Percentiles rank a stretch among this genome's conserved stretches.
These are phyloP conservation scores for Udeniomyces megalosporus DNA, from an alignment of 768 basidiomycete species.

Conservation along the genomic window DNA sequence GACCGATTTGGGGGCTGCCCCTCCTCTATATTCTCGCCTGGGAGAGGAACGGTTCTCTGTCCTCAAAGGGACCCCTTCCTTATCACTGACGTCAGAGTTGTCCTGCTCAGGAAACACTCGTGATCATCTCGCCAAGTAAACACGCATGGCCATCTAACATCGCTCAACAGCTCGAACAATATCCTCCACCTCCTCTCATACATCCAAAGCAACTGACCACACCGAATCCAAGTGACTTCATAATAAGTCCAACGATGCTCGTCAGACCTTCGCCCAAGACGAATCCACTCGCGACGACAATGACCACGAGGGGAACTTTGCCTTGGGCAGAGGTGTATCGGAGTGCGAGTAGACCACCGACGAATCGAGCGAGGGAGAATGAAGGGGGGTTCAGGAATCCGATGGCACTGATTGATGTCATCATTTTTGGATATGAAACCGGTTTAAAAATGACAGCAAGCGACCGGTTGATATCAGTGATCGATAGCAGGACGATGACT, in stretches of 20 bases:
- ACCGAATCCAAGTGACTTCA: slow-evolving; percentile 59
- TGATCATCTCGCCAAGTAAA: too few species aligned
- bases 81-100: too few species aligned
- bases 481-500: too few species aligned
- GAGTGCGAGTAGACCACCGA: slow-evolving; percentile 72
- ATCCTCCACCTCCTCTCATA: slow-evolving; percentile 26
- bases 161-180: slow-evolving; percentile 9
- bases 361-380: slow-evolving; percentile 76
- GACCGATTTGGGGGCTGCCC: too few species aligned
- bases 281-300: slow-evolving; percentile 85
- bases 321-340: slow-evolving; percentile 21
- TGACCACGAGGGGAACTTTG: slow-evolving; percentile 27
- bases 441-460: too few species aligned
- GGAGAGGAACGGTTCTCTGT: too few species aligned
- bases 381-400: slow-evolving; percentile 87
- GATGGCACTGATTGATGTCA: slow-evolving; percentile 16
- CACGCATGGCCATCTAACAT: too few species aligned
- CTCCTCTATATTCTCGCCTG: too few species aligned
- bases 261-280: slow-evolving; percentile 87
- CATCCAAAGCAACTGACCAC: slow-evolving; percentile 79
- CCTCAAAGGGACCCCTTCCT: too few species aligned
- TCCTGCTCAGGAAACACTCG: too few species aligned
- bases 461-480: too few species aligned
- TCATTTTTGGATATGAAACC: too few species aligned
- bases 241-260: slow-evolving; percentile 57